A percentile compares a stretch with the other conserved stretches of the same genome.
Conservation (phyloP, 345 rosid species). For the Turritis glabra region DNA sequence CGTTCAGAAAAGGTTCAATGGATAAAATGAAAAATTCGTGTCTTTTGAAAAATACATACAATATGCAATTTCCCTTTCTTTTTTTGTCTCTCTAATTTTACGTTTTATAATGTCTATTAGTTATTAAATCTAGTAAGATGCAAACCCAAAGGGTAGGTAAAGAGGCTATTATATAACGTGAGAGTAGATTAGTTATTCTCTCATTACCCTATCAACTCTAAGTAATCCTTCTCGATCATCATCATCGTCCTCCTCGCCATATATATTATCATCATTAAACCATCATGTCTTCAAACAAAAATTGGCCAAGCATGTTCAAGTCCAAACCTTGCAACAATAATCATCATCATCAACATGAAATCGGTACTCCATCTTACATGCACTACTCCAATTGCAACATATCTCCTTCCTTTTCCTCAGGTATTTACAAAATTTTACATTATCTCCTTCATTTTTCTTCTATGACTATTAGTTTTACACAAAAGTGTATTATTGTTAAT, state of each 20-base stretch:
- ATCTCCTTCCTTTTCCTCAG: slow-evolving; percentile 53
- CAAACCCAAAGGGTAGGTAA: slow-evolving; percentile 43
- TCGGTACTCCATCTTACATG: slow-evolving; percentile 56
- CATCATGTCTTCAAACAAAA: slow-evolving; percentile 90
- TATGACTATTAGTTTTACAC: too few species aligned
- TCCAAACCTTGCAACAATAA: slow-evolving; percentile 83
- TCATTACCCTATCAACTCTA: slow-evolving; percentile 29
- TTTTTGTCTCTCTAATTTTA: not conserved
- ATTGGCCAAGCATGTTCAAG: slow-evolving; percentile 98
- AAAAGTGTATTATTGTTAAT: not conserved
- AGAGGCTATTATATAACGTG: slow-evolving; percentile 63
- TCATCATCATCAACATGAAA: slow-evolving; percentile 49
- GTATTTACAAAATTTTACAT: slow-evolving; percentile 31
- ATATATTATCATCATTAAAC: not conserved
- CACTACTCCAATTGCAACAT: slow-evolving; percentile 52
- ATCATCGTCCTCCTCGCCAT: not conserved
- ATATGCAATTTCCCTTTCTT: not conserved
- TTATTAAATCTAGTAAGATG: not conserved
- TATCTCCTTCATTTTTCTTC: not conserved
- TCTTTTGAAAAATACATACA: not conserved
- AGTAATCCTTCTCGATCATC: not conserved
- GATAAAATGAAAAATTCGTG: not conserved
- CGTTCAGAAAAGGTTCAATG: not conserved
- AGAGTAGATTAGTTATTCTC: slow-evolving; percentile 23
- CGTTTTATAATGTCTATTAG: not conserved